Conservation (phyloP, 2,329 filamentous ascomycete species). For the Fusarium sp. region DNA sequence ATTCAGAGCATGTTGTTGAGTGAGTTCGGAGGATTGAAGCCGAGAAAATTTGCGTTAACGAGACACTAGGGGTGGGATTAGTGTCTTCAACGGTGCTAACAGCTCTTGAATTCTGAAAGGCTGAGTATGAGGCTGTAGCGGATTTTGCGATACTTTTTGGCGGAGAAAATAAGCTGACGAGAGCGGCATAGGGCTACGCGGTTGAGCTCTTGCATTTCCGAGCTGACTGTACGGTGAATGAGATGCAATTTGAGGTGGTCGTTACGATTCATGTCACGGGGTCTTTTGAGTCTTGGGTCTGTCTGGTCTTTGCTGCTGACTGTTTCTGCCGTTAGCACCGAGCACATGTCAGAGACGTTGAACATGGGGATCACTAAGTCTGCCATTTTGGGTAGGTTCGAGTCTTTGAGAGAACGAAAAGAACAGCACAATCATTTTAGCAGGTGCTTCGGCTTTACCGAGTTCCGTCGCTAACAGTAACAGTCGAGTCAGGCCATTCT, state of each 20-base stretch:
- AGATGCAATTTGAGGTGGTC: background rate
- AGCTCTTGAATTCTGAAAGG: background rate
- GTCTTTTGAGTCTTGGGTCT: background rate
- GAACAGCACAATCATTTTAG: background rate
- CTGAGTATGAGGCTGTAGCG: background rate
- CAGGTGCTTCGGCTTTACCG: background rate
- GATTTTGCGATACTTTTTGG: background rate
- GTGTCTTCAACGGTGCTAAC: background rate
- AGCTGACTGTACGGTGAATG: background rate
- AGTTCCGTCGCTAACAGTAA: background rate
- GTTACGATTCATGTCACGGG: conserved; percentile 27
- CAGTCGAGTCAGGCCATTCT: background rate
- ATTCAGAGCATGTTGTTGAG: conserved; percentile 14
- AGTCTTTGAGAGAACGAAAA: background rate
- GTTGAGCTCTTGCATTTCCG: background rate
- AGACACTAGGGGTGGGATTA: conserved; percentile 30
- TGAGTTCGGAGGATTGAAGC: background rate
- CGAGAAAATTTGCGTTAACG: conserved; percentile 40
- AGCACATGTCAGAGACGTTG: conserved; percentile 28
- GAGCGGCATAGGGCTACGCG: background rate
- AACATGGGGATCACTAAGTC: background rate
- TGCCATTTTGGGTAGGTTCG: background rate
- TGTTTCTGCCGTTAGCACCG: background rate
- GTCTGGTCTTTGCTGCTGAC: conserved; percentile 8
- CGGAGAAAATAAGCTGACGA: background rate